Percentiles rank a stretch among this genome's conserved stretches.
These are phyloP conservation scores for Sporopachydermia lactativora DNA, from an alignment of 805 yeast genomes.

Conservation along the genomic window DNA sequence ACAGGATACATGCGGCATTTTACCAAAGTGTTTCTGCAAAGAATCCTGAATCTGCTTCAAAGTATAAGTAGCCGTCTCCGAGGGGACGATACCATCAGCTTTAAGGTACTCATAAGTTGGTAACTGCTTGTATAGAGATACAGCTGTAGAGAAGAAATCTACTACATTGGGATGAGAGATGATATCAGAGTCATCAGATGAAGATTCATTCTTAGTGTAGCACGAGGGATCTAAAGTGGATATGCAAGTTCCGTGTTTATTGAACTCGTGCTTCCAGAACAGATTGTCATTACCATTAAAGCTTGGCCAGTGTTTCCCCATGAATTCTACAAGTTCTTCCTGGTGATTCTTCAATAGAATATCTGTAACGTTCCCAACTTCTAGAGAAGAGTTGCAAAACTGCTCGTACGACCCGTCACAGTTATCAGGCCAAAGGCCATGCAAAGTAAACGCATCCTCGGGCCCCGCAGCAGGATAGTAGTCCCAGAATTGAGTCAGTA, in stretches of 20 bases:
- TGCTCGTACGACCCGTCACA: constrained; percentile 76
- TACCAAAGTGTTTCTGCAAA: constrained; percentile 23
- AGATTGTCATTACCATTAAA: constrained; percentile 50
- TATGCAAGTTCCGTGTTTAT: constrained; percentile 91
- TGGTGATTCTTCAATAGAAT: constrained; percentile 29
- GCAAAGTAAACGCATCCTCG: constrained; percentile 57
- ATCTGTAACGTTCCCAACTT: constrained; percentile 34
- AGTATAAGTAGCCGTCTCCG: constrained; percentile 39
- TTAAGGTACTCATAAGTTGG: constrained; percentile 57
- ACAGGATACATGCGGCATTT: constrained; percentile 44
- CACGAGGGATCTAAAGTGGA: constrained; percentile 64
- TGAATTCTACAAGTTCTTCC: constrained; percentile 35
- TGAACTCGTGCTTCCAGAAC: constrained; percentile 85
- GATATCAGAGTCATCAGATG: background rate
- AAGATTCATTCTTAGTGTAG: constrained; percentile 26
- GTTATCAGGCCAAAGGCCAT: constrained; percentile 82
- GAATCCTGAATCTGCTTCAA: constrained; percentile 29
- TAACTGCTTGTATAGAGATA: constrained; percentile 38
- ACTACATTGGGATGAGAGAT: constrained; percentile 27
- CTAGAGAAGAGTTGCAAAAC: constrained; percentile 54
- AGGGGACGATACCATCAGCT: constrained; percentile 62
- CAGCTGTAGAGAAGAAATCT: constrained; percentile 54
- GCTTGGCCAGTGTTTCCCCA: constrained; percentile 62
- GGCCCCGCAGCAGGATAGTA: constrained; percentile 65
- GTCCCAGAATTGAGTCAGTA: constrained; percentile 92